These are phyloP conservation scores for Nepenthes mirabilis DNA, from an alignment of 148 eudicot genomes.

Conservation along the genomic window DNA sequence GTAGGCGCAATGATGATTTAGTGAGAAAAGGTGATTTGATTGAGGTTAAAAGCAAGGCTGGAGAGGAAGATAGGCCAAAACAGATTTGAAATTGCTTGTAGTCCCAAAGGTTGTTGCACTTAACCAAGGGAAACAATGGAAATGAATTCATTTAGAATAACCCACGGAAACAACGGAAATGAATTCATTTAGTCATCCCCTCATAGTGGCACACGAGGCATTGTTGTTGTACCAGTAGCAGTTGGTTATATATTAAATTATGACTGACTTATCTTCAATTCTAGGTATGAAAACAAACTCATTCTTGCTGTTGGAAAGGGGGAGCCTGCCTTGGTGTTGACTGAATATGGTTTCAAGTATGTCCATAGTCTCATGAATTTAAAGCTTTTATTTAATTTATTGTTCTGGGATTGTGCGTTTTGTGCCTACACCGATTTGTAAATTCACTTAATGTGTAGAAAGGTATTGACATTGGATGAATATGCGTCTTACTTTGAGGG, in stretches of 20 bases:
- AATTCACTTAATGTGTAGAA: conserved; percentile 17
- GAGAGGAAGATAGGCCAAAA: too few species aligned
- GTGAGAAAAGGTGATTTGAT: too few species aligned
- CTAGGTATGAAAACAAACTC: conserved; percentile 34
- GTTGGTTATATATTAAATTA: not conserved
- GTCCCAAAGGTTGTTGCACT: too few species aligned
- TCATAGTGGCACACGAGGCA: too few species aligned
- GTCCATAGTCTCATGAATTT: conserved; percentile 7
- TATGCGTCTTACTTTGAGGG: conserved; percentile 31
- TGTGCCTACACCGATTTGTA: not conserved
- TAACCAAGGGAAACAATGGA: too few species aligned
- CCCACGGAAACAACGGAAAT: too few species aligned
- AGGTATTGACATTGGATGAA: conserved; percentile 42
- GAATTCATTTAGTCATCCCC: too few species aligned
- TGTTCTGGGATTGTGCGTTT: not conserved
- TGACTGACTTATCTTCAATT: conserved; percentile 1
- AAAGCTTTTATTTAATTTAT: conserved; percentile 1
- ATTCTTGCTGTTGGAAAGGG: conserved; percentile 45
- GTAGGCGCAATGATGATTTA: too few species aligned
- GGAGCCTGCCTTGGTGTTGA: conserved; percentile 43
- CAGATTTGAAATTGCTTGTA: too few species aligned
- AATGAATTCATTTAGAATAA: too few species aligned
- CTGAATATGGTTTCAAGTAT: conserved; percentile 51
- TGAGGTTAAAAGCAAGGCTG: too few species aligned
- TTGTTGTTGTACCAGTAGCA: not conserved